Base-by-base conservation (phyloP, 169 alveolate species). In the Cryptosporidium viatorum region DNA sequence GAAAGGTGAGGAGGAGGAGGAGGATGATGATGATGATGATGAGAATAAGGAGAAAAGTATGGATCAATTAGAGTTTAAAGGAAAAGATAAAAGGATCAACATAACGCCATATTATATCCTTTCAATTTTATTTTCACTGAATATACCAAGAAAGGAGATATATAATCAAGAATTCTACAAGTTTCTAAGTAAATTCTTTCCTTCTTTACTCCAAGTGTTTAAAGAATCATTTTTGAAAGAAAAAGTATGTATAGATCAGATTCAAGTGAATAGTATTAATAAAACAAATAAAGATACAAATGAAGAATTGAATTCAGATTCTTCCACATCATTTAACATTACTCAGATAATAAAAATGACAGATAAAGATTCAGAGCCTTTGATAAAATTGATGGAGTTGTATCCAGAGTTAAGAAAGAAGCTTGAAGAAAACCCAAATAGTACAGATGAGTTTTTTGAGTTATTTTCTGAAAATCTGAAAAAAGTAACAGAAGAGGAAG, bases 101-200 rank as follows among this genome's bases (percentile, higher is more conserved):
- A 35, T 73, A 18, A 14, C 58, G 6, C 86, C 86, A 73, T 59
- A 51, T 33, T 73, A 73, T 39, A 59, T 73, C 2, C 48, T 73
- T 33, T 73, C 86, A 58, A n/a, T 73, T 23, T 35, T 73, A n/a
- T 73, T 73, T 73, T 73, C 86, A 23, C 33, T 73, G 14, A 33
- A 73, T 37, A 18, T 73, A 33, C 68, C 59, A 0, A 59, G 51
- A 73, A 55, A 73, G 3, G 62, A 55, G 10, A 14, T 73, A 12
- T 73, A 55, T 9, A 73, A 73, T 37, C 29, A n/a, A 35, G 68
- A 73, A 10, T 59, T 52, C n/a, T n/a, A 55, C 31, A 7, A 31
- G 23, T 73, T 73, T 41, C 68, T 73, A 0, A 16, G 18, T 3
- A 33, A n/a, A 21, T 73, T 51, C 37, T 73, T 73, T 39, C 86